Evolutionary conservation across 2,329 filamentous ascomycete species (phyloP), one percentile per base, ranked within the genome.

Genomic region (Rhexocercosporidium sp.): DNA sequence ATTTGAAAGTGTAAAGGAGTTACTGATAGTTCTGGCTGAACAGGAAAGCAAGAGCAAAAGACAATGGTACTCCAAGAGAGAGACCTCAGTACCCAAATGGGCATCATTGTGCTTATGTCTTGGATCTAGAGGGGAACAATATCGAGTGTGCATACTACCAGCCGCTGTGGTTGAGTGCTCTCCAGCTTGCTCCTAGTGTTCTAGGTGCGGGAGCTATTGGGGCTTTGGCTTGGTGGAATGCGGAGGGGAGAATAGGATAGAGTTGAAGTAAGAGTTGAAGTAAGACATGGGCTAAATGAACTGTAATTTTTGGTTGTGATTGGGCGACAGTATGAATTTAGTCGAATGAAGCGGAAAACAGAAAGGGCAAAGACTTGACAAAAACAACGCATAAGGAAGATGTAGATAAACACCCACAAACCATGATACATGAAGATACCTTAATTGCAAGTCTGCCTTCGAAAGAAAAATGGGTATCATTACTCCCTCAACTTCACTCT

Each of bases 81-180:
- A 64, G 70, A 46, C 57, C 65, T 9, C 60, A 68, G 6, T 70
- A 70, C 47, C 39, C 47, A 3, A 65, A 68, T 12, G 66, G 66
- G 22, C 69, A 68, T 39, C 67, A 71, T 46, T 64, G 66, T 8
- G 64, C 70, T 1, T 71, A 64, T 61, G 34, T 70, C 0, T 37
- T 66, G 39, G 68, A 71, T 65, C 49, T 54, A 14, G 66, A 69
- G 47, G 70, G 70, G 18, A 66, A 72, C 49, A 69, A 71, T 54
- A 57, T 71, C 41, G 69, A 71, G 60, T 69, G 62, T 57, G 54
- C 67, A 20, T 70, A 67, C n/a, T 70, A 66, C 51, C 64, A 71
- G 25, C 64, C 68, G 9, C 65, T 51, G 49, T 71, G 69, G 67
- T 67, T 68, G 62, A 67, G 61, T 62, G 66, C 64, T 2, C n/a